Conservation (phyloP, 768 basidiomycete genomes). For the Lentinus brumalis region DNA sequence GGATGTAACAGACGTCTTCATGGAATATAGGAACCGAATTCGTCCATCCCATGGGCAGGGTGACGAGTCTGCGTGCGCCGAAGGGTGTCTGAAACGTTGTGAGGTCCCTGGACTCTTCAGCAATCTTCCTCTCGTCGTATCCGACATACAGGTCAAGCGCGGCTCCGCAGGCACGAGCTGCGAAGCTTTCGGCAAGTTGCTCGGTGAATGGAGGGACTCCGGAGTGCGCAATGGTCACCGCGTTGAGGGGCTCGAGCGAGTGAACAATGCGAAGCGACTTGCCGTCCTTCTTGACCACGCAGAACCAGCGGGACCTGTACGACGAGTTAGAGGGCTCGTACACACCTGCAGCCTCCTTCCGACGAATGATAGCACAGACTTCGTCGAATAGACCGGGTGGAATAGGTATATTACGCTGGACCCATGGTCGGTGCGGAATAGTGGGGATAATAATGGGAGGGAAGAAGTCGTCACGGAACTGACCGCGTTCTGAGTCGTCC, state of each 20-base stretch:
- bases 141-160: slow-evolving; percentile 31
- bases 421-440: slow-evolving; percentile 31
- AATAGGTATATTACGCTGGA: slow-evolving; percentile 29
- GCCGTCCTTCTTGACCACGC: slow-evolving; percentile 34
- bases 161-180: slow-evolving; percentile 23
- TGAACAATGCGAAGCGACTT: slow-evolving; percentile 25
- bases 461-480: slow-evolving; percentile 34
- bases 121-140: slow-evolving; percentile 37
- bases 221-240: slow-evolving; percentile 22
- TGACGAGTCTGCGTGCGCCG: slow-evolving; percentile 33
- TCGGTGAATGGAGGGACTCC: slow-evolving; percentile 21
- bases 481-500: slow-evolving; percentile 39
- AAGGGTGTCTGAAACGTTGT: slow-evolving; percentile 45
- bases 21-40: slow-evolving; percentile 45
- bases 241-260: slow-evolving; percentile 28
- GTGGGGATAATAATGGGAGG: slow-evolving; percentile 35
- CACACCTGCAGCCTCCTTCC: slow-evolving; percentile 40
- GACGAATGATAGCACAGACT: slow-evolving; percentile 34
- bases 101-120: slow-evolving; percentile 35
- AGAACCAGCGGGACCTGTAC: slow-evolving; percentile 44
- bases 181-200: slow-evolving; percentile 19
- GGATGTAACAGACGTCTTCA: slow-evolving; percentile 33
- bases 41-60: slow-evolving; percentile 44
- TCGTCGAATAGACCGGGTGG: slow-evolving; percentile 29
- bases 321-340: slow-evolving; percentile 43